phyloP scores from a whole-genome alignment of 1,284 basidiomycete genomes.

The Garcileccinum viscosum region DNA sequence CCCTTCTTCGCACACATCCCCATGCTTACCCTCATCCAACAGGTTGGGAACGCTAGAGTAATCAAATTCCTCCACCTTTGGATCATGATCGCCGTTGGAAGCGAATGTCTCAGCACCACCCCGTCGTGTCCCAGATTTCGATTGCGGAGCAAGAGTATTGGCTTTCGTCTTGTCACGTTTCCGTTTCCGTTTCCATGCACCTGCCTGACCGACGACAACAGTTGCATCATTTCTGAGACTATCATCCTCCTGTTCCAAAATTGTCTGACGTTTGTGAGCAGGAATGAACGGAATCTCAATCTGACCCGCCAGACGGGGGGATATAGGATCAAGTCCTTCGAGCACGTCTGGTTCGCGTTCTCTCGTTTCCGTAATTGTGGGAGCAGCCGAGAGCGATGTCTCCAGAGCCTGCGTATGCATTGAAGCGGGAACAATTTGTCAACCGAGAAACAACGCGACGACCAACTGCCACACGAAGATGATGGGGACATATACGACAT shows the following conservation, averaged over 20 bases:
- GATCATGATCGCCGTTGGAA: slow-evolving; percentile 25
- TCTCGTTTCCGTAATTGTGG: slow-evolving; percentile 6
- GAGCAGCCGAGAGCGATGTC: slow-evolving; percentile 1
- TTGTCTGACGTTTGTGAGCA: slow-evolving; percentile 50
- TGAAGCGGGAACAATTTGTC: slow-evolving; percentile 10
- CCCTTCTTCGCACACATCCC: slow-evolving; percentile 38
- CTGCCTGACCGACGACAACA: slow-evolving; percentile 70
- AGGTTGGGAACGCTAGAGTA: slow-evolving; percentile 79
- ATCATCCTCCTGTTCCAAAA: slow-evolving; percentile 23
- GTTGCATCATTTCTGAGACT: slow-evolving; percentile 63
- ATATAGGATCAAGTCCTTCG: slow-evolving; percentile 21
- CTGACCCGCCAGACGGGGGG: slow-evolving; percentile 44
- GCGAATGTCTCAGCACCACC: slow-evolving; percentile 7
- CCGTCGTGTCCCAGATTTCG: slow-evolving; percentile 8
- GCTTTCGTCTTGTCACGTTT: slow-evolving; percentile 32
- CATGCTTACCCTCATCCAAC: slow-evolving; percentile 62
- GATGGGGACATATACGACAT: slow-evolving; percentile 14
- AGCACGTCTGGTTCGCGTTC: slow-evolving; percentile 11
- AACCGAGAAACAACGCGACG: slow-evolving; percentile 4
- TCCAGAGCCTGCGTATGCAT: slow-evolving; percentile 17
- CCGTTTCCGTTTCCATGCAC: slow-evolving; percentile 68
- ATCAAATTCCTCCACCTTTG: slow-evolving; percentile 66
- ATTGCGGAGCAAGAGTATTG: background rate
- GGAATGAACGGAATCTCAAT: slow-evolving; percentile 79
- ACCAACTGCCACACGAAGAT: slow-evolving; percentile 6